Conservation (phyloP, 2,329 filamentous ascomycete species). For the Lachnellula subtilissima region DNA sequence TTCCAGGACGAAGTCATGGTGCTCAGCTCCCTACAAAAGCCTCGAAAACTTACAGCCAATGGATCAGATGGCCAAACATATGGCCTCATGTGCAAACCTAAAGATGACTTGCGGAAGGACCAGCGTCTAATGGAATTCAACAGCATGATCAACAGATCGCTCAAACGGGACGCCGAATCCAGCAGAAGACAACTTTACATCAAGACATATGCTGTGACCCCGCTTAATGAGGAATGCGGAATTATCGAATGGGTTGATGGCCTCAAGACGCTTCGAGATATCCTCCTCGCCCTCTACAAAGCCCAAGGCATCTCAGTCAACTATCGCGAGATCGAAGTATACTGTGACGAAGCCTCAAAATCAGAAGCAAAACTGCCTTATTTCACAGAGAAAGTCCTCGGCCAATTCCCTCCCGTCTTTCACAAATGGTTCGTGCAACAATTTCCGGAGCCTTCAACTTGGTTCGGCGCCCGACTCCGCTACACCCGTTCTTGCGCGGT, state of each 20-base stretch:
- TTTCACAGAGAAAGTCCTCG: conserved; percentile 63
- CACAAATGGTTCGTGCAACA: conserved; percentile 94
- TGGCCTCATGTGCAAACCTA: conserved; percentile 91
- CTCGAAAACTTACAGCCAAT: conserved; percentile 79
- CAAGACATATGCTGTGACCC: conserved; percentile 94
- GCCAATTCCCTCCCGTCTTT: conserved; percentile 74
- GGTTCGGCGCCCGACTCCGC: conserved; percentile 82
- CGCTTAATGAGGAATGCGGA: conserved; percentile 94
- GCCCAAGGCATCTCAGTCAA: conserved; percentile 66
- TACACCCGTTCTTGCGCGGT: conserved; percentile 95
- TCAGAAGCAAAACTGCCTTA: conserved; percentile 57
- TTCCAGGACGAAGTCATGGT: conserved; percentile 89
- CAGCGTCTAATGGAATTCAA: conserved; percentile 99
- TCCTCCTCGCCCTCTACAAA: conserved; percentile 73
- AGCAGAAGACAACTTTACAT: conserved; percentile 90
- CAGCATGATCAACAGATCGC: conserved; percentile 89
- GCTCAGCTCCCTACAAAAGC: conserved; percentile 85
- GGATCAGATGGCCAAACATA: conserved; percentile 88
- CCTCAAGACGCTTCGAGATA: conserved; percentile 88
- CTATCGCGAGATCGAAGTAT: conserved; percentile 60
- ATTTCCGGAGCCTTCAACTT: conserved; percentile 86
- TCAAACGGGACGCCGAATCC: conserved; percentile 87
- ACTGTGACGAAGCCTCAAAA: conserved; percentile 59
- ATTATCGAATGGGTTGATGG: conserved; percentile 99
- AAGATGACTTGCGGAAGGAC: conserved; percentile 95